These are phyloP conservation scores for Vickermania spadyakhi DNA, from an alignment of 208 protist genomes.

Conservation along the genomic window DNA sequence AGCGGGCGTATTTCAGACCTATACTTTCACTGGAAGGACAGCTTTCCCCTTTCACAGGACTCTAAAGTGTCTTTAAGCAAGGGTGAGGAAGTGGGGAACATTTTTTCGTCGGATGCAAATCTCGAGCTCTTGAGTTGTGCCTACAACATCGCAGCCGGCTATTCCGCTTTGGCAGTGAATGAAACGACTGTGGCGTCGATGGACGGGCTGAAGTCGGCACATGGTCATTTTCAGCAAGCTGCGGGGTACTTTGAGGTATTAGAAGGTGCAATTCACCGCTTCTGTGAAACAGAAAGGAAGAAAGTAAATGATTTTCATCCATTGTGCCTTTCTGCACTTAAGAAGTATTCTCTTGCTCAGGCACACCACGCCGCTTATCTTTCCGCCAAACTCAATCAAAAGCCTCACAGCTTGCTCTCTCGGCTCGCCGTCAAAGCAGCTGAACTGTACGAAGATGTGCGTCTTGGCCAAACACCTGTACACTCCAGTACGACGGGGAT, in stretches of 20 bases:
- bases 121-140: constrained; percentile 68
- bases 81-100: constrained; percentile 7
- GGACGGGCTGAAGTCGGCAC: constrained; percentile 57
- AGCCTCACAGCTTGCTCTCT: constrained; percentile 52
- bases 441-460: constrained; percentile 58
- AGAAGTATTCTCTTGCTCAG: constrained; percentile 39
- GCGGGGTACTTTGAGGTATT: constrained; percentile 74
- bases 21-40: constrained; percentile 53
- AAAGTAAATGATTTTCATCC: constrained; percentile 50
- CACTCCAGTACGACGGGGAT: constrained; percentile 18
- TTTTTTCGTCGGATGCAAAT: constrained; percentile 39
- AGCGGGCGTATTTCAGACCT: constrained; percentile 41
- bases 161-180: constrained; percentile 32
- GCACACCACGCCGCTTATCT: constrained; percentile 79
- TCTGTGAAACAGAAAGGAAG: constrained; percentile 49
- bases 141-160: constrained; percentile 79
- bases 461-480: constrained; percentile 27
- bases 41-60: constrained; percentile 33
- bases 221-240: constrained; percentile 64
- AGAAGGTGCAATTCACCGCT: constrained; percentile 33
- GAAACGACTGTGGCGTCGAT: constrained; percentile 26
- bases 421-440: constrained; percentile 69
- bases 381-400: constrained; percentile 60
- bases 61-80: constrained; percentile 31
- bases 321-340: constrained; percentile 45